Percentiles rank a stretch among this genome's conserved stretches.
Evolutionary conservation across 2,329 filamentous ascomycete genomes (phyloP).

Genomic region (Beauveria australis): DNA sequence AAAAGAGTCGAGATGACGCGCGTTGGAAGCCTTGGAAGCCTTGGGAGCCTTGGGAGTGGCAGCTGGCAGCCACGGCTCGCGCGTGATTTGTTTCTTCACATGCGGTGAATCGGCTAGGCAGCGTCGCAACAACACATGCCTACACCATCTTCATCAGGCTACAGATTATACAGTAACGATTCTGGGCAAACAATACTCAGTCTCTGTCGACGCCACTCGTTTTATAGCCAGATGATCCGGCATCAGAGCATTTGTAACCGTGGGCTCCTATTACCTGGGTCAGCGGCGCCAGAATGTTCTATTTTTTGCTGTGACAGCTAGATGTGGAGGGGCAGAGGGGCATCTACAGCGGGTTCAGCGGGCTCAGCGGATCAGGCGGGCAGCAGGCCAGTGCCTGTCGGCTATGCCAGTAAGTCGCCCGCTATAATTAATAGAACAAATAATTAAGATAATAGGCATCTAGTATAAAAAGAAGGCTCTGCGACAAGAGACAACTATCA

Average conservation of each 20-base stretch:
- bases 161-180: neutral
- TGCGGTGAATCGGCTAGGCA: neutral
- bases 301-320: neutral
- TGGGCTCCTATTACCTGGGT: neutral
- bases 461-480: neutral
- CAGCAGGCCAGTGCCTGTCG: too few relatives aligned
- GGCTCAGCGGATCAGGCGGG: neutral
- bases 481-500: neutral
- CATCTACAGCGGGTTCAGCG: neutral
- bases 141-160: too few relatives aligned
- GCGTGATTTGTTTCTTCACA: too few relatives aligned
- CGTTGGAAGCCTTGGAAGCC: too few relatives aligned
- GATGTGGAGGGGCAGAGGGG: neutral
- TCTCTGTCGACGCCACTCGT: neutral
- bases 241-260: neutral
- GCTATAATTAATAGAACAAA: too few relatives aligned
- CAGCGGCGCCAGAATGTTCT: slow-evolving; percentile 6
- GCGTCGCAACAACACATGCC: too few relatives aligned
- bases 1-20: neutral
- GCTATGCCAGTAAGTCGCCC: too few relatives aligned
- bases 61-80: neutral
- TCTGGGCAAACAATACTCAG: neutral
- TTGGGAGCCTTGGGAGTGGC: neutral
- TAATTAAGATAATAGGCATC: too few relatives aligned
- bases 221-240: neutral